These are phyloP conservation scores for Pelargonium myrrhifolium DNA, from an alignment of 441 rosid species.

Conservation along the genomic window DNA sequence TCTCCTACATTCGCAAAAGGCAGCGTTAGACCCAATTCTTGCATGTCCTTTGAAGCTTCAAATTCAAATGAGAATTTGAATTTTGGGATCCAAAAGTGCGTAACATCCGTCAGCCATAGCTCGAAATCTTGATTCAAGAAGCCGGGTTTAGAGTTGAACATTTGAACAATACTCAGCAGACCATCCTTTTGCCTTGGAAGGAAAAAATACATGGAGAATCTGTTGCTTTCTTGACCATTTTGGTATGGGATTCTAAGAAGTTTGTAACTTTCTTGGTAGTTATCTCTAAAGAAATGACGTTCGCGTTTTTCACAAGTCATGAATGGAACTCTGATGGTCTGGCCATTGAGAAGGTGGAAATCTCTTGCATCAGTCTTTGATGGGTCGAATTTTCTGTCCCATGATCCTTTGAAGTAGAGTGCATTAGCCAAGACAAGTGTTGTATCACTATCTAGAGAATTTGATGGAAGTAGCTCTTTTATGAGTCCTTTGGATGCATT, in stretches of 20 bases:
- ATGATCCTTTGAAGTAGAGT: conserved; percentile 2
- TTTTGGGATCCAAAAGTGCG: not conserved
- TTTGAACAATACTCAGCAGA: not conserved
- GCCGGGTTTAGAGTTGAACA: not conserved
- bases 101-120: not conserved
- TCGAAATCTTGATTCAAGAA: not conserved
- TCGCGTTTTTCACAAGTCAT: not conserved
- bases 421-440: not conserved
- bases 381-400: not conserved
- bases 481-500: not conserved
- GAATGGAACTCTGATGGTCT: not conserved
- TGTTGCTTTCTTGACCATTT: not conserved
- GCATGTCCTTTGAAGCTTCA: not conserved
- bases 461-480: not conserved
- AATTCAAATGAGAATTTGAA: conserved; percentile 5
- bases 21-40: no score
- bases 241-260: not conserved
- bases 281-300: not conserved
- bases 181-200: conserved; percentile 8
- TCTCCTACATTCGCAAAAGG: not conserved
- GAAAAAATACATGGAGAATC: conserved; percentile 7
- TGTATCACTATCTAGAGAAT: not conserved
- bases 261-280: not conserved
- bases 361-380: not conserved
- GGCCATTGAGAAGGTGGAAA: not conserved